Conservation (phyloP, 2,329 filamentous ascomycete genomes). For the Ceratocystis huliohia region DNA sequence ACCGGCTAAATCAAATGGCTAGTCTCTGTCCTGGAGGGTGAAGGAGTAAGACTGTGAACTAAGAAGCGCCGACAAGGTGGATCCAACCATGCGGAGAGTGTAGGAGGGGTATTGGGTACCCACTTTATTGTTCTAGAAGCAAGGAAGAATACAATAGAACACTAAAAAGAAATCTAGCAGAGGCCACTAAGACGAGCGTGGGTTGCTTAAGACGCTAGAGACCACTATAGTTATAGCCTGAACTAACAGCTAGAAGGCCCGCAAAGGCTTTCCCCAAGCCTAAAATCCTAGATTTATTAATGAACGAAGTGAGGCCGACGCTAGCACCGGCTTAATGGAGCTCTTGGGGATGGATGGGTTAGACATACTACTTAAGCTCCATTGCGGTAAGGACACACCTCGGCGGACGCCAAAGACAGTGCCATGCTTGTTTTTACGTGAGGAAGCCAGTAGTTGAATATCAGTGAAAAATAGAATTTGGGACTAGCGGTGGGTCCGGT, state of each 20-base stretch:
- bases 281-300: background rate
- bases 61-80: background rate
- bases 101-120: background rate
- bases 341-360: background rate
- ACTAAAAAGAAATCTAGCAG: background rate
- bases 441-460: background rate
- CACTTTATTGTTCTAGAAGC: conserved; percentile 6
- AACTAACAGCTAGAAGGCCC: conserved; percentile 6
- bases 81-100: background rate
- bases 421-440: background rate
- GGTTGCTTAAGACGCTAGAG: background rate
- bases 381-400: background rate
- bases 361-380: background rate
- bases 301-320: conserved; percentile 8
- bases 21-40: background rate
- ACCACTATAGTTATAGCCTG: background rate
- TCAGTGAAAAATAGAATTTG: background rate
- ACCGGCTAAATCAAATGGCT: background rate
- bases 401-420: background rate
- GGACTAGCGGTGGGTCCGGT: no score
- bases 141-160: background rate
- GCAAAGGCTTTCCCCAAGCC: background rate
- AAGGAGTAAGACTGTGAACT: background rate
- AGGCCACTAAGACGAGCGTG: background rate
- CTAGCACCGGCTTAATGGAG: conserved; percentile 3